phyloP scores from a whole-genome alignment of 805 yeast genomes.

The Cyberlindnera samutprakarnensis region DNA sequence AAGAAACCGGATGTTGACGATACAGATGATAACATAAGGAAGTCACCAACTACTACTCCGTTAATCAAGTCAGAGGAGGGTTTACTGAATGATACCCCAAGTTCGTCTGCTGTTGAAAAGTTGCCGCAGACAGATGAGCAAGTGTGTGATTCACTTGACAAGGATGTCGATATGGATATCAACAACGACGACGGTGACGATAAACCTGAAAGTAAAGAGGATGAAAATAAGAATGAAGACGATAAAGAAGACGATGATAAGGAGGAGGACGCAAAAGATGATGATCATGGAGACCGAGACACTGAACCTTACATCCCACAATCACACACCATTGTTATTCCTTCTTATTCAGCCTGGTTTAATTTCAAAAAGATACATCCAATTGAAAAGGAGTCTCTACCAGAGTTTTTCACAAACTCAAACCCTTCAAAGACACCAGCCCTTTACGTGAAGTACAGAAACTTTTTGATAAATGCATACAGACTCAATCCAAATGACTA shows the following conservation, averaged over 20 bases:
- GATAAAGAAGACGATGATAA: slow-evolving; percentile 3
- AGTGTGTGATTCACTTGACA: too few relatives aligned
- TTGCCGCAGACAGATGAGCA: too few relatives aligned
- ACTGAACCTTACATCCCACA: slow-evolving; percentile 36
- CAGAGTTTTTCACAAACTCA: slow-evolving; percentile 75
- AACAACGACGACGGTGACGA: slow-evolving; percentile 10
- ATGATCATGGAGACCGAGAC: slow-evolving; percentile 7
- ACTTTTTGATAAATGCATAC: slow-evolving; percentile 84
- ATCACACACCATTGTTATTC: slow-evolving; percentile 77
- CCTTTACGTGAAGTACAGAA: slow-evolving; percentile 74
- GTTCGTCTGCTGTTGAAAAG: too few relatives aligned
- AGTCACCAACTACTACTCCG: too few relatives aligned
- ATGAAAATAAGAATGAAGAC: slow-evolving; percentile 1
- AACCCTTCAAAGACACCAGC: slow-evolving; percentile 76
- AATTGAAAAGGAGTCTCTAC: slow-evolving; percentile 76
- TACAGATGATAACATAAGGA: too few relatives aligned
- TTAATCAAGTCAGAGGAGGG: too few relatives aligned
- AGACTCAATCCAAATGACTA: slow-evolving; percentile 86
- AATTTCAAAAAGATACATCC: slow-evolving; percentile 61
- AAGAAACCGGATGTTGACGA: too few relatives aligned
- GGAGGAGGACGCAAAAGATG: slow-evolving; percentile 7
- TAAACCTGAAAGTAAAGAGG: slow-evolving; percentile 2
- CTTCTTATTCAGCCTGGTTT: slow-evolving; percentile 88
- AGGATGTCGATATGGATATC: slow-evolving; percentile 7
- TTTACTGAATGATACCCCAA: too few relatives aligned